A percentile compares a stretch with the other conserved stretches of the same genome.
Conservation (phyloP, 2,329 filamentous ascomycete genomes). For the Lomentospora prolificans region DNA sequence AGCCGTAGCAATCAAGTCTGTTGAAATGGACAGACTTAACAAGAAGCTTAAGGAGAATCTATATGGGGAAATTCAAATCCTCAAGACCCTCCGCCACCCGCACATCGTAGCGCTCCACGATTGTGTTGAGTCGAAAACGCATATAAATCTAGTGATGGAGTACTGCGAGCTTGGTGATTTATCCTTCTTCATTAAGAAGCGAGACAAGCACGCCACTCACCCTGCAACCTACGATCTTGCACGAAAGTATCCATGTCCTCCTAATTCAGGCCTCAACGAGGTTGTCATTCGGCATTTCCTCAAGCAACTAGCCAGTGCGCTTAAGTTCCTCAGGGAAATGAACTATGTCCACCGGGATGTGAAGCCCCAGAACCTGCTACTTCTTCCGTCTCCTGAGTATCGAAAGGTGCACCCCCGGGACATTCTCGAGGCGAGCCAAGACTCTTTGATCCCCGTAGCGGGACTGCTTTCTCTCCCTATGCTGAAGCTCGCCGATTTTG, state of each 20-base stretch:
- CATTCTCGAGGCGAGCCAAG: constrained; percentile 65
- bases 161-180: constrained; percentile 94
- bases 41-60: constrained; percentile 96
- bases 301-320: constrained; percentile 85
- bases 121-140: constrained; percentile 74
- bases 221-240: constrained; percentile 83
- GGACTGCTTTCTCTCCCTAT: constrained; percentile 82
- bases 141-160: constrained; percentile 98
- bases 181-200: constrained; percentile 92
- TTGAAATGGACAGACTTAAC: constrained; percentile 82
- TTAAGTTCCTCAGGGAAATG: constrained; percentile 75
- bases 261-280: constrained; percentile 82
- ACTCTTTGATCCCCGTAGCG: constrained; percentile 70
- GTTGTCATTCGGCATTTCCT: constrained; percentile 94
- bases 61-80: constrained; percentile 88
- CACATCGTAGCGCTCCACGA: constrained; percentile 96
- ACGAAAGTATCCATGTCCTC: constrained; percentile 78
- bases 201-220: constrained; percentile 69
- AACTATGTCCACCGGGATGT: constrained; percentile 95
- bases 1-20: constrained; percentile 91
- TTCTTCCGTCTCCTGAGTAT: constrained; percentile 73
- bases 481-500: constrained; percentile 96
- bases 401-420: constrained; percentile 38
- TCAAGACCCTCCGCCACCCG: constrained; percentile 86
- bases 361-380: constrained; percentile 90